Conservation (phyloP, 805 yeast species). For the Cyberlindnera subsufficiens region DNA sequence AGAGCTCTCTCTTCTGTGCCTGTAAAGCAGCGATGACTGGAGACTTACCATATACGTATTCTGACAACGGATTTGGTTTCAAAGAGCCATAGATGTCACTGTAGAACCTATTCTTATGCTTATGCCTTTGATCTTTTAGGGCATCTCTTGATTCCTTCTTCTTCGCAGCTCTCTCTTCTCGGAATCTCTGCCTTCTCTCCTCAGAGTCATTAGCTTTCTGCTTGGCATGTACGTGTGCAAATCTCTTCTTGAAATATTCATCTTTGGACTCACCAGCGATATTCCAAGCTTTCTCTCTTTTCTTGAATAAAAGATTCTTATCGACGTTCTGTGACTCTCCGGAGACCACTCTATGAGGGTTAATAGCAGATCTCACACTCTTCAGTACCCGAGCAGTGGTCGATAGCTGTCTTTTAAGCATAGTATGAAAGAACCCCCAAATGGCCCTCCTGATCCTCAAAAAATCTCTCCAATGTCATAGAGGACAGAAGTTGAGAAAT, state of each 20-base stretch:
- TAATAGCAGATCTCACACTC: conserved; percentile 15
- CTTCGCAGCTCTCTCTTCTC: conserved; percentile 13
- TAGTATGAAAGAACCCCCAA: background rate
- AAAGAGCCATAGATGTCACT: conserved; percentile 19
- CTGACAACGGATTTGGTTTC: conserved; percentile 44
- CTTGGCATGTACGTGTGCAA: conserved; percentile 60
- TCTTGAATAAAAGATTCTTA: conserved; percentile 35
- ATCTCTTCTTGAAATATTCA: conserved; percentile 53
- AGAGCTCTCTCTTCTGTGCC: conserved; percentile 47
- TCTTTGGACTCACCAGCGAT: conserved; percentile 55
- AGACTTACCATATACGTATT: conserved; percentile 72
- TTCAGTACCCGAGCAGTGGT: background rate
- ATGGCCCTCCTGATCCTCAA: too few species aligned
- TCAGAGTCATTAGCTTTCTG: conserved; percentile 16
- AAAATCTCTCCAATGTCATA: too few species aligned
- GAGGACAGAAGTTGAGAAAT: too few species aligned
- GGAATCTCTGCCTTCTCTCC: conserved; percentile 16
- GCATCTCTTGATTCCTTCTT: conserved; percentile 4
- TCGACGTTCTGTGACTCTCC: conserved; percentile 27
- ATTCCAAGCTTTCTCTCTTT: conserved; percentile 60
- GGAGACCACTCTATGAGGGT: conserved; percentile 1
- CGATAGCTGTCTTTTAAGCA: conserved; percentile 3
- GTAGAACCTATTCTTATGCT: conserved; percentile 13
- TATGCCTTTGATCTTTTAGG: conserved; percentile 9
- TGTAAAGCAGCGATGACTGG: conserved; percentile 67